Evolutionary conservation across 495 filamentous ascomycete species (phyloP).

Genomic region (Aspergillus campestris): DNA sequence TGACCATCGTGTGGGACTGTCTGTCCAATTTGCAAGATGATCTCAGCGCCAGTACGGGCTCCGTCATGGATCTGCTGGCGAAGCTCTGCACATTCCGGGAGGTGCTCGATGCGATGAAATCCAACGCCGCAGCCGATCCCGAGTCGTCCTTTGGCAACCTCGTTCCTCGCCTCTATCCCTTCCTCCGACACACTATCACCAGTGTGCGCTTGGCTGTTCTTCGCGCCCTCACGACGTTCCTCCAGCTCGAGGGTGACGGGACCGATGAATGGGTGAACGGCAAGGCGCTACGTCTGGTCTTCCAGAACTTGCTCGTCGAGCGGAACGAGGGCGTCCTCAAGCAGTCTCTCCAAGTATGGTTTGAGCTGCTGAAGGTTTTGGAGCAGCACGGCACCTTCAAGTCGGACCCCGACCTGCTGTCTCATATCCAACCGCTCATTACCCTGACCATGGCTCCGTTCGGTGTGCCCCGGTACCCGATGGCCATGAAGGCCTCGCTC

Average conservation of each 20-base stretch:
- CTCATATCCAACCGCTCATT: slow-evolving; percentile 66
- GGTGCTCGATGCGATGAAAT: slow-evolving; percentile 89
- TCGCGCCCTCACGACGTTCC: slow-evolving; percentile 85
- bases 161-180: slow-evolving; percentile 90
- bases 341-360: slow-evolving; percentile 81
- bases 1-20: slow-evolving; percentile 95
- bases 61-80: slow-evolving; percentile 94
- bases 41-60: slow-evolving; percentile 91
- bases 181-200: slow-evolving; percentile 93
- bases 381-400: slow-evolving; percentile 51
- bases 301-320: slow-evolving; percentile 92
- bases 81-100: slow-evolving; percentile 91
- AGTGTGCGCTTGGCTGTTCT: slow-evolving; percentile 89
- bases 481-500: slow-evolving; percentile 78
- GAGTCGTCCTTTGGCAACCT: slow-evolving; percentile 84
- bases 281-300: slow-evolving; percentile 77
- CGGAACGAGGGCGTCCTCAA: slow-evolving; percentile 70
- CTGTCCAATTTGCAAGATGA: slow-evolving; percentile 92
- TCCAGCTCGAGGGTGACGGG: slow-evolving; percentile 71
- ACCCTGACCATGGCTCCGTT: slow-evolving; percentile 79
- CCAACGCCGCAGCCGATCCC: slow-evolving; percentile 71
- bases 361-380: slow-evolving; percentile 62
- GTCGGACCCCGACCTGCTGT: slow-evolving; percentile 49
- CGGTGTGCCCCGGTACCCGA: slow-evolving; percentile 78
- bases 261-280: slow-evolving; percentile 90